These are phyloP conservation scores for Phtheirospermum japonicum DNA, from an alignment of 257 asterid species.

Conservation along the genomic window DNA sequence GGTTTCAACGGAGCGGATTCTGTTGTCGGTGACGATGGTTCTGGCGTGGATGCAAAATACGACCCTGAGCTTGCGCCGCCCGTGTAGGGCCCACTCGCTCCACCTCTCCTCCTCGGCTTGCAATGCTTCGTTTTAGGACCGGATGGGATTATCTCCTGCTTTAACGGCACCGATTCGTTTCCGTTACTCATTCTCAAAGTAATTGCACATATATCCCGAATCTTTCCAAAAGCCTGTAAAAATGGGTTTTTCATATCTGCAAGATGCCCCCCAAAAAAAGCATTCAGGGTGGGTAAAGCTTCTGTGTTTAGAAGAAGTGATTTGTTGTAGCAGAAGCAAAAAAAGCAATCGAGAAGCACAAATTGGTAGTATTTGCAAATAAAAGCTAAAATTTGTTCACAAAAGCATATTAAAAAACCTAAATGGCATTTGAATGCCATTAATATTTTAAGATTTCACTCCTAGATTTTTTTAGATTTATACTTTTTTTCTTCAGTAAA, in stretches of 20 bases:
- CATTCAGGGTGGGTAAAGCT: background rate
- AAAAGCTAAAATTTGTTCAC: background rate
- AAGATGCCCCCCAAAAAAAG: too few relatives aligned
- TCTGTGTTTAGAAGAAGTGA: background rate
- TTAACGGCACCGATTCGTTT: slow-evolving; percentile 31
- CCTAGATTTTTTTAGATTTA: too few relatives aligned
- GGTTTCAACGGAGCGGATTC: slow-evolving; percentile 46
- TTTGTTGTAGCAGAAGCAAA: background rate
- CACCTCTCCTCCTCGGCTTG: slow-evolving; percentile 56
- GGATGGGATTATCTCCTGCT: slow-evolving; percentile 31
- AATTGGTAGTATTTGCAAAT: background rate
- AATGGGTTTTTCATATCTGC: slow-evolving; percentile 42
- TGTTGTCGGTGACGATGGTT: slow-evolving; percentile 41
- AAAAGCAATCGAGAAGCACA: too few relatives aligned
- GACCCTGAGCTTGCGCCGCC: slow-evolving; percentile 30
- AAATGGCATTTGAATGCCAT: too few relatives aligned
- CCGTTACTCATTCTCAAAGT: slow-evolving; percentile 40
- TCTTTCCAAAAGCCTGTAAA: slow-evolving; percentile 51
- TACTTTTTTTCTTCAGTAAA: too few relatives aligned
- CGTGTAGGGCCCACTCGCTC: slow-evolving; percentile 35
- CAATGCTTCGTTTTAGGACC: slow-evolving; percentile 53
- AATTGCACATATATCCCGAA: slow-evolving; percentile 48
- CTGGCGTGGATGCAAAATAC: slow-evolving; percentile 34
- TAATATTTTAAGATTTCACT: too few relatives aligned
- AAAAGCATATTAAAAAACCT: too few relatives aligned